A percentile compares a stretch with the other conserved stretches of the same genome.
Conservation (phyloP, 179 eudicot genomes). For the Heliamphora pulchella region DNA sequence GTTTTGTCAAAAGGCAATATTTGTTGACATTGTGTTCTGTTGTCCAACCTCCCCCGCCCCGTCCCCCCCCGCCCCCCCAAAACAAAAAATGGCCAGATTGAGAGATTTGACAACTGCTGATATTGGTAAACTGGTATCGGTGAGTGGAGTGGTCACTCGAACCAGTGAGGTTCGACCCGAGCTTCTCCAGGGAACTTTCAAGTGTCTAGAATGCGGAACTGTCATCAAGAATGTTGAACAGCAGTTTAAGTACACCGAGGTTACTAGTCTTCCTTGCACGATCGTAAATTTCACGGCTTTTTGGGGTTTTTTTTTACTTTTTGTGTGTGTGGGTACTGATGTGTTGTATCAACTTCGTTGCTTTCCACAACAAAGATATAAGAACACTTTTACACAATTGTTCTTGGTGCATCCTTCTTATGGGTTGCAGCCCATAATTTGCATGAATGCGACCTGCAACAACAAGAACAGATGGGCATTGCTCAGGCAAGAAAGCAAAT, state of each 20-base stretch:
- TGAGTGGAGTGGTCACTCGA: constrained; percentile 89
- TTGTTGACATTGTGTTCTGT: background rate
- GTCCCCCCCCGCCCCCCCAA: background rate
- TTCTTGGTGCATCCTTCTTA: background rate
- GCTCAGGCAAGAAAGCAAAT: constrained; percentile 86
- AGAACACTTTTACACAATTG: background rate
- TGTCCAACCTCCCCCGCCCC: too few relatives aligned
- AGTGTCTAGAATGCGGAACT: constrained; percentile 79
- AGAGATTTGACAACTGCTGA: constrained; percentile 79
- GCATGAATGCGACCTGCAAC: constrained; percentile 73
- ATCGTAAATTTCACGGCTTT: background rate
- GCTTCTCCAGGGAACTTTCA: constrained; percentile 84
- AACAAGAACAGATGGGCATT: constrained; percentile 69
- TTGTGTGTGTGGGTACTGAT: background rate
- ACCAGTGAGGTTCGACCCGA: constrained; percentile 98
- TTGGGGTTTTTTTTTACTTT: too few relatives aligned
- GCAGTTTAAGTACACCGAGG: constrained; percentile 96
- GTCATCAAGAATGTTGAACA: constrained; percentile 81
- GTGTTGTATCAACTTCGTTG: background rate
- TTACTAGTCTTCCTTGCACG: constrained; percentile 18
- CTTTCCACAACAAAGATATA: background rate
- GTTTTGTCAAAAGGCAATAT: background rate
- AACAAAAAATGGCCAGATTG: constrained; percentile 33
- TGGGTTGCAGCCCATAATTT: constrained; percentile 68
- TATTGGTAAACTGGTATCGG: constrained; percentile 76